Conservation (phyloP, 2,329 filamentous ascomycete species). For the Colletotrichum agaves region DNA sequence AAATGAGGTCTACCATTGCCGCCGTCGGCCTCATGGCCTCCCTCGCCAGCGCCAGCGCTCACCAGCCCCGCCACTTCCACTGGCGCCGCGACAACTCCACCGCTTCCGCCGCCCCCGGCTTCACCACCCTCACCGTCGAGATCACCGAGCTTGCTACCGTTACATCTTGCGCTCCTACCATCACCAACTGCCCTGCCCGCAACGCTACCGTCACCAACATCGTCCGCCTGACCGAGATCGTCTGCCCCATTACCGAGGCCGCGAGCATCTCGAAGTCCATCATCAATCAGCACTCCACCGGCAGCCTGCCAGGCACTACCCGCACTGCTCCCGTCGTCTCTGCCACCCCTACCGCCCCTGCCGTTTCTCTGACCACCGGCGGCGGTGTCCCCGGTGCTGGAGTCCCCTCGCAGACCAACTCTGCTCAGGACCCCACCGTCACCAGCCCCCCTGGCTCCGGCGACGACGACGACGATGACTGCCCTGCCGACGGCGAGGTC, state of each 20-base stretch:
- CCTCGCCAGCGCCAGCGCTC: slow-evolving; percentile 54
- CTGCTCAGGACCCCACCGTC: slow-evolving; percentile 37
- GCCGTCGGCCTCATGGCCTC: slow-evolving; percentile 57
- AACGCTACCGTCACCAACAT: slow-evolving; percentile 52
- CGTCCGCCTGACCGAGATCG: slow-evolving; percentile 51
- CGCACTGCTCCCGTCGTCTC: slow-evolving; percentile 45
- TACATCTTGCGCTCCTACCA: slow-evolving; percentile 66
- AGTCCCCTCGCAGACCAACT: slow-evolving; percentile 38
- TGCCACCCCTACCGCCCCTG: slow-evolving; percentile 38
- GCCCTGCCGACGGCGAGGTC: slow-evolving; percentile 33
- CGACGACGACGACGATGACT: slow-evolving; percentile 31
- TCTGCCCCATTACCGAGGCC: slow-evolving; percentile 59
- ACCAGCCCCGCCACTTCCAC: slow-evolving; percentile 50
- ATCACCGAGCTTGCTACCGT: slow-evolving; percentile 66
- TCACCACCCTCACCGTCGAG: slow-evolving; percentile 61
- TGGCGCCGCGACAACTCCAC: slow-evolving; percentile 39
- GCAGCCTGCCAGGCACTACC: slow-evolving; percentile 51
- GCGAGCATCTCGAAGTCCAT: slow-evolving; percentile 53
- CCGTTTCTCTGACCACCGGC: slow-evolving; percentile 48
- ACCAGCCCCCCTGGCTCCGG: slow-evolving; percentile 23
- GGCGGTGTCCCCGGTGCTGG: slow-evolving; percentile 40
- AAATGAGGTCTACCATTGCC: slow-evolving; percentile 60
- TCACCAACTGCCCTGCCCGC: slow-evolving; percentile 65
- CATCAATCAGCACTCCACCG: slow-evolving; percentile 49
- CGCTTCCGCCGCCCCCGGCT: slow-evolving; percentile 35